Base-by-base conservation (phyloP, 176 grass and related monocot species). In the Carex pumila region DNA sequence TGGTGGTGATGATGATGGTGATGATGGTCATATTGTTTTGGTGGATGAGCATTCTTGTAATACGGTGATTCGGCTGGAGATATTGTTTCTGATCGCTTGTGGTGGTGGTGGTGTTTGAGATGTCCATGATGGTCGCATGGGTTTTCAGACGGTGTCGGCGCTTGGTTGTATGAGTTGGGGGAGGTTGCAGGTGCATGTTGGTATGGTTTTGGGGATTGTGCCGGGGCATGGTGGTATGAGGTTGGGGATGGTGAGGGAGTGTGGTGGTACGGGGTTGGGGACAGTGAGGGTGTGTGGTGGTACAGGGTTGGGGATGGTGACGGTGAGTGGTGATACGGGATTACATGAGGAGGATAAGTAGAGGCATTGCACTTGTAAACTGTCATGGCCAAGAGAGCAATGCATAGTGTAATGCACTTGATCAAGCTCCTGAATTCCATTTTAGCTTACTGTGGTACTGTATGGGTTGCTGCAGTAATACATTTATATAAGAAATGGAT, bases 1-100 rank as follows among this genome's bases (percentile, higher is more conserved):
- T 81, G 79, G 21, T 82, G 91, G 9, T 80, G 86, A 3, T 5
- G 37, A 39, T 93, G 89, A 13, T 89, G 80, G 18, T 90, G 37
- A 39, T 93, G 89, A 13, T 89, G 74, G 18, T 90, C 85, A 5
- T 93, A 59, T 37, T 86, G 30, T 7, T 83, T 19, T 0, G 79
- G 79, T 52, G 79, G 31, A 82, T 61, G 79, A 3, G 60, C 79
- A 63, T 36, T 36, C 34, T 36, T 36, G 34, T 36, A 36, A 36
- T 75, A 47, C 5, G 89, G 89, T 66, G 87, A 61, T 31, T 92
- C 64, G 0, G 11, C 81, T 3, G 82, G 71, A 0, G 84, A 61
- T 36, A 18, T 0, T 43, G 37, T 39, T 0, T 64, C 69, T 3
- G 49, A 61, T 60, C 29, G 31, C 6, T 60, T 56, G 14, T 69